phyloP scores from a whole-genome alignment of 1,139 yeast genomes.

The Blastobotrys indianensis region DNA sequence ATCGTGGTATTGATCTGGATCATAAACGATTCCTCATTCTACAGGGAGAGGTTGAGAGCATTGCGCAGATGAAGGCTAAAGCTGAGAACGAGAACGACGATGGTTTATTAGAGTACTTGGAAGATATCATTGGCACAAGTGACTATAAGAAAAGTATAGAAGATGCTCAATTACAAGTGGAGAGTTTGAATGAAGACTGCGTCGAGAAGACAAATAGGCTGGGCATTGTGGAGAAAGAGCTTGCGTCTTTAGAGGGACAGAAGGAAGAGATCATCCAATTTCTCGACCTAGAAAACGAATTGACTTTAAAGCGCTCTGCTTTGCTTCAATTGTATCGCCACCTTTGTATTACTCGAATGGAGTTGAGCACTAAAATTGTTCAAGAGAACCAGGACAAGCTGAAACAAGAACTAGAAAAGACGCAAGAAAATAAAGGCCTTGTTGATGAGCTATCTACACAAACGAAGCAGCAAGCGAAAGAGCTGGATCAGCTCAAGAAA shows the following conservation, averaged over 20 bases:
- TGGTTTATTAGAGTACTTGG: constrained; percentile 87
- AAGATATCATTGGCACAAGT: constrained; percentile 94
- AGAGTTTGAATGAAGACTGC: constrained; percentile 69
- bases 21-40: constrained; percentile 90
- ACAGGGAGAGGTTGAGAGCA: constrained; percentile 97
- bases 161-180: constrained; percentile 53
- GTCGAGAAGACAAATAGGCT: constrained; percentile 76
- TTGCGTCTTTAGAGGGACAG: constrained; percentile 58
- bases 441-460: constrained; percentile 35
- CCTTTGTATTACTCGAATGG: constrained; percentile 40
- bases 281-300: constrained; percentile 58
- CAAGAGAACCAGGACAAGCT: constrained; percentile 45
- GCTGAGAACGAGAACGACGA: constrained; percentile 92
- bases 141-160: constrained; percentile 75
- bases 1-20: constrained; percentile 89
- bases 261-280: constrained; percentile 67
- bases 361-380: constrained; percentile 34
- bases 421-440: constrained; percentile 39
- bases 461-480: constrained; percentile 37
- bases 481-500: constrained; percentile 24
- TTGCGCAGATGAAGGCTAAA: constrained; percentile 97
- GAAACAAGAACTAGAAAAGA: constrained; percentile 41
- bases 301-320: constrained; percentile 50
- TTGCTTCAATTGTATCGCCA: constrained; percentile 51
- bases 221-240: constrained; percentile 73